Conservation (phyloP, 164 flowering plant species). For the Magnolia kwangsiensis region DNA sequence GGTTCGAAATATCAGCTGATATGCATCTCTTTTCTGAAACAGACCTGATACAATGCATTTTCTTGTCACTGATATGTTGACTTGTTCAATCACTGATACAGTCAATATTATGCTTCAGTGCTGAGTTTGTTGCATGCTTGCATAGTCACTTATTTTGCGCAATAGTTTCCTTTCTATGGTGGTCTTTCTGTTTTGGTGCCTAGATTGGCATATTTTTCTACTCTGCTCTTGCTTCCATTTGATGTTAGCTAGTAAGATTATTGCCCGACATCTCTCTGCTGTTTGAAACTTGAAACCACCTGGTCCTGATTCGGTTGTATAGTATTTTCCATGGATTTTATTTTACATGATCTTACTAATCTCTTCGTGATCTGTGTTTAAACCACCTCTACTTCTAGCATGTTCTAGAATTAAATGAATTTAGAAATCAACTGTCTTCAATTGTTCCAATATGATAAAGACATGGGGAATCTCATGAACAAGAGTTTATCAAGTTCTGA, state of each 20-base stretch:
- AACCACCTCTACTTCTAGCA: not conserved
- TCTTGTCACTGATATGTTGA: too few species aligned
- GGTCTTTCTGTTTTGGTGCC: too few species aligned
- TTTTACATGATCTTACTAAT: not conserved
- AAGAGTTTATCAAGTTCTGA: not conserved
- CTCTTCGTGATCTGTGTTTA: not conserved
- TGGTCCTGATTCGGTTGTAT: not conserved
- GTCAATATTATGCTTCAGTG: too few species aligned
- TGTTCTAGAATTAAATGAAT: not conserved
- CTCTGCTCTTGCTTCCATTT: not conserved
- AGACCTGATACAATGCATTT: too few species aligned
- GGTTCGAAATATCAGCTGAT: too few species aligned
- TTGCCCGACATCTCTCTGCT: not conserved
- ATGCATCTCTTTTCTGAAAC: too few species aligned
- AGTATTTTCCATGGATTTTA: not conserved
- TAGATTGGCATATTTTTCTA: too few species aligned
- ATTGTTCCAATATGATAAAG: not conserved
- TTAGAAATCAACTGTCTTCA: not conserved
- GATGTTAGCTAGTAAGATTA: not conserved
- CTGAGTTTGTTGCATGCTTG: too few species aligned
- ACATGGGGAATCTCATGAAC: not conserved
- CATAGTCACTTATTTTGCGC: too few species aligned
- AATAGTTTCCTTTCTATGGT: too few species aligned
- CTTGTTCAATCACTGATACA: too few species aligned
- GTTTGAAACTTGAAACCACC: not conserved